Evolutionary conservation across 2,329 filamentous ascomycete species (phyloP), one percentile per base, ranked within the genome.

Genomic region (Stachybotrys chartarum): DNA sequence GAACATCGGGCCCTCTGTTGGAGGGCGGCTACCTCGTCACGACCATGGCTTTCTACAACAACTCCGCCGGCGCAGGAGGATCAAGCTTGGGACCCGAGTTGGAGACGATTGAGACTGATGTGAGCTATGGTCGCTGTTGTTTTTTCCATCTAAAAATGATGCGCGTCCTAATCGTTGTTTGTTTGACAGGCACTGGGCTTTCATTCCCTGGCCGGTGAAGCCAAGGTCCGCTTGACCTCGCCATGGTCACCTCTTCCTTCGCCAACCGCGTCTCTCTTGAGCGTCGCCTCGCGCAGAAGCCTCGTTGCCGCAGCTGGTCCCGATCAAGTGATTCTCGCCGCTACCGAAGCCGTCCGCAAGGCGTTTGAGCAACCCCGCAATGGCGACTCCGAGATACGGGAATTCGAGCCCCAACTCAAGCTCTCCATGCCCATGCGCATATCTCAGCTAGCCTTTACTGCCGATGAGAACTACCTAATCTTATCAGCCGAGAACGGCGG

Each of bases 261-360:
- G 3, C 78, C 89, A 5, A 91, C 87, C 49, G 85, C 91, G 12
- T 95, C 90, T 2, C 85, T 99, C 44, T 78, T 99, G 58, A 88
- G 87, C 67, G 82, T 97, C 61, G 91, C 93, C 54, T 86, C 90
- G 35, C 83, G 79, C 58, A 86, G 85, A 70, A 91, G 91, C 46
- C 79, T 99, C 24, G 78, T 97, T 54, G 93, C 93, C 32, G 94
- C 92, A 51, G 94, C 90, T 52, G 89, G 90, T 16, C 93, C 93
- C 44, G 86, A 95, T 64, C 80, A 81, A 52, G 79, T 99, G 49
- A 78, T 90, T 57, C 72, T 99, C 56, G 84, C 90, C 39, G 85
- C 82, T 3, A 95, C 93, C 14, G 85, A 92, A 54, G 80, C 85
- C 5, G 82, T 96, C 50, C 84, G 92, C 62, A 86, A 88, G 60